Percentiles rank a stretch among this genome's conserved stretches.
phyloP scores from a whole-genome alignment of 2,329 filamentous ascomycete genomes.

The Aspergillus proliferans region DNA sequence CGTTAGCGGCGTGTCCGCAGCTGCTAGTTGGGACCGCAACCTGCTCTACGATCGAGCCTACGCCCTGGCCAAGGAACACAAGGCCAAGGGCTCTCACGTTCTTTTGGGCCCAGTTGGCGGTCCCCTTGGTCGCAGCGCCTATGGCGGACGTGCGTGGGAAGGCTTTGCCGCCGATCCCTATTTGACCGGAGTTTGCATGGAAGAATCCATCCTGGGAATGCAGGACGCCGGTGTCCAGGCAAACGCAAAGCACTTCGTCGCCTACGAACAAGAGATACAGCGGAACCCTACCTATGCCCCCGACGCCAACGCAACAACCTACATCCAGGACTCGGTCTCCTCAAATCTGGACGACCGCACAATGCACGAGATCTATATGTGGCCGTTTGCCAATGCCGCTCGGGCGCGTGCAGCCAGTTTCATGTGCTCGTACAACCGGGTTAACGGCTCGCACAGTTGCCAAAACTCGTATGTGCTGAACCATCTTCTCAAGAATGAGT shows the following conservation, averaged over 20 bases:
- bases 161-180: slow-evolving; percentile 41
- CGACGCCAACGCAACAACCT: slow-evolving; percentile 29
- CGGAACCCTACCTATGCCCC: slow-evolving; percentile 24
- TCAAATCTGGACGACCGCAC: slow-evolving; percentile 65
- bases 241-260: slow-evolving; percentile 41
- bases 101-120: slow-evolving; percentile 39
- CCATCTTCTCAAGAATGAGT: slow-evolving; percentile 44
- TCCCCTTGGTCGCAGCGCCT: slow-evolving; percentile 32
- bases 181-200: slow-evolving; percentile 39
- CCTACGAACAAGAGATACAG: slow-evolving; percentile 62
- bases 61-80: slow-evolving; percentile 50
- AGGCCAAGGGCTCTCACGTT: slow-evolving; percentile 32
- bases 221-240: slow-evolving; percentile 47
- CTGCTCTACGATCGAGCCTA: slow-evolving; percentile 49
- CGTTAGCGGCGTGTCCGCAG: slow-evolving; percentile 64
- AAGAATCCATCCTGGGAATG: slow-evolving; percentile 47
- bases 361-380: slow-evolving; percentile 68
- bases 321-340: slow-evolving; percentile 23
- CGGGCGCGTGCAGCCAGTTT: slow-evolving; percentile 54
- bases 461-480: slow-evolving; percentile 44
- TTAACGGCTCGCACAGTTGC: slow-evolving; percentile 46
- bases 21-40: slow-evolving; percentile 54
- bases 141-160: slow-evolving; percentile 31
- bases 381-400: slow-evolving; percentile 71
- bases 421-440: slow-evolving; percentile 43